Conservation (phyloP, 441 rosid species). For the Flueggea neowawraea region DNA sequence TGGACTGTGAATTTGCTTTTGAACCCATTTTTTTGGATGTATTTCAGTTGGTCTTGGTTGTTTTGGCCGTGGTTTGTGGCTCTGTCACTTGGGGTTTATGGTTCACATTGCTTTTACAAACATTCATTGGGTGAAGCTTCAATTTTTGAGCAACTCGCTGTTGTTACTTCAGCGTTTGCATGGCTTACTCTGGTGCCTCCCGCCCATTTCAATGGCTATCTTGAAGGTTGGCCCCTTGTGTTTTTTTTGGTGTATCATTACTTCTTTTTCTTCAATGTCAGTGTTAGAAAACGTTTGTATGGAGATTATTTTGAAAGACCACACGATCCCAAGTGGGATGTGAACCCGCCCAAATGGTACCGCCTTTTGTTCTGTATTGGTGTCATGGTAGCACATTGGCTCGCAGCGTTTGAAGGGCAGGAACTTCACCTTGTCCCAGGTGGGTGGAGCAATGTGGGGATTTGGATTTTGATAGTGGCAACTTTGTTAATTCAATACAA, state of each 20-base stretch:
- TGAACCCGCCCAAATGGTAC: slow-evolving; percentile 50
- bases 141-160: slow-evolving; percentile 68
- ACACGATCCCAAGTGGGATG: slow-evolving; percentile 86
- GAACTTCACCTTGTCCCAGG: slow-evolving; percentile 79
- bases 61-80: slow-evolving; percentile 93
- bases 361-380: slow-evolving; percentile 57
- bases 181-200: slow-evolving; percentile 93
- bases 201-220: slow-evolving; percentile 75
- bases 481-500: slow-evolving; percentile 73
- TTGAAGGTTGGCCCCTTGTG: slow-evolving; percentile 85
- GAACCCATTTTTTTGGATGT: slow-evolving; percentile 85
- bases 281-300: slow-evolving; percentile 71
- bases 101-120: slow-evolving; percentile 56
- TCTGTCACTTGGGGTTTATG: slow-evolving; percentile 48
- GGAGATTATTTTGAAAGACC: slow-evolving; percentile 69
- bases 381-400: slow-evolving; percentile 67
- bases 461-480: slow-evolving; percentile 63
- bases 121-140: slow-evolving; percentile 59
- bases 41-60: slow-evolving; percentile 90
- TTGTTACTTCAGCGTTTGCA: slow-evolving; percentile 65
- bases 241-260: slow-evolving; percentile 88
- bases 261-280: slow-evolving; percentile 88
- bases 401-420: slow-evolving; percentile 89
- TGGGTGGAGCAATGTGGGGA: slow-evolving; percentile 62
- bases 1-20: slow-evolving; percentile 43